These are phyloP conservation scores for Piromyces finnis DNA, from an alignment of 192 early-diverging fungal genomes.

Conservation along the genomic window DNA sequence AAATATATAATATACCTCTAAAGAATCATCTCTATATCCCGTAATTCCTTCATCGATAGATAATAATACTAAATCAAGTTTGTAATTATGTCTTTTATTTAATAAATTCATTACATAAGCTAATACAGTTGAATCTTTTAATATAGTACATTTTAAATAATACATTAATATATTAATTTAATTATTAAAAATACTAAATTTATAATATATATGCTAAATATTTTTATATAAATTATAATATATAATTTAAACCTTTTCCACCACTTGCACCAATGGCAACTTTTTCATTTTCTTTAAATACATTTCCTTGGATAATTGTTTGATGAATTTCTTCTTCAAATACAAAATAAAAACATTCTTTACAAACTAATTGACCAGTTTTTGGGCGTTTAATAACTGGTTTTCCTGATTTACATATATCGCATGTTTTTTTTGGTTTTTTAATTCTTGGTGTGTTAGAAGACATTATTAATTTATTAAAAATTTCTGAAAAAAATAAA, in stretches of 20 bases:
- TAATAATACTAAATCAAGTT: slow-evolving; percentile 73
- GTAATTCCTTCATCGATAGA: slow-evolving; percentile 96
- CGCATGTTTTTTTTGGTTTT: slow-evolving; percentile 20
- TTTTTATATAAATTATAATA: no score
- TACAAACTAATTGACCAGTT: slow-evolving; percentile 74
- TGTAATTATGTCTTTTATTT: slow-evolving; percentile 84
- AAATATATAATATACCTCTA: slow-evolving; percentile 28
- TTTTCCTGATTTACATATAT: slow-evolving; percentile 41
- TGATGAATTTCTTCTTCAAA: slow-evolving; percentile 90
- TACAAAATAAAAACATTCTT: slow-evolving; percentile 75
- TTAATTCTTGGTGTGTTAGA: background rate
- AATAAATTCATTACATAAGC: slow-evolving; percentile 85
- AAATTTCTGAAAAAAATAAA: no score
- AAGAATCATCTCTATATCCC: slow-evolving; percentile 93
- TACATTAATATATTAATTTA: no score
- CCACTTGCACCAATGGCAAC: slow-evolving; percentile 93
- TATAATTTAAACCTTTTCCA: slow-evolving; percentile 46
- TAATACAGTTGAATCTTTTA: slow-evolving; percentile 83
- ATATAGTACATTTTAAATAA: no score
- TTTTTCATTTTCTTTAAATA: slow-evolving; percentile 71
- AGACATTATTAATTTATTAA: background rate
- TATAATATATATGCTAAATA: no score
- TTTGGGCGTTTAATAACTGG: slow-evolving; percentile 88
- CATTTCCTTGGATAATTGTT: slow-evolving; percentile 61
- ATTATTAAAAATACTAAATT: no score